Conservation (phyloP, 805 yeast genomes). For the Kazachstania psychrophila region DNA sequence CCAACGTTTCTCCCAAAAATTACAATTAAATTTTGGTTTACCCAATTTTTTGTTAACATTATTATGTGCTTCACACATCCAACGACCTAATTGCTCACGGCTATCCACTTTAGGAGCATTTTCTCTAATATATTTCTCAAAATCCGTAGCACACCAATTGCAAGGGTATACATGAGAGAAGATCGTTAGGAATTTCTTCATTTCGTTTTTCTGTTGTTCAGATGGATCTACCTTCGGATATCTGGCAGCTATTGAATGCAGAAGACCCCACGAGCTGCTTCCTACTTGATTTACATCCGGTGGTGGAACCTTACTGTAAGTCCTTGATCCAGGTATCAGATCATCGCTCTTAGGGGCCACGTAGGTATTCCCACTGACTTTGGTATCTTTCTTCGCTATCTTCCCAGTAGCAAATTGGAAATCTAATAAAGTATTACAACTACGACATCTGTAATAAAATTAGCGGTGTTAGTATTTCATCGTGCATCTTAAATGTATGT, state of each 20-base stretch:
- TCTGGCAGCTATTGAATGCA: constrained; percentile 83
- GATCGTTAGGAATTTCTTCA: constrained; percentile 56
- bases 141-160: constrained; percentile 86
- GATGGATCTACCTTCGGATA: constrained; percentile 64
- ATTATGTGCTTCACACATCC: constrained; percentile 95
- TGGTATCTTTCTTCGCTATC: constrained; percentile 3
- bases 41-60: constrained; percentile 82
- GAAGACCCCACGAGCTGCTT: constrained; percentile 80
- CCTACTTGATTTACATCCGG: constrained; percentile 82
- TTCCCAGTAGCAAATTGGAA: constrained; percentile 53
- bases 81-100: constrained; percentile 73
- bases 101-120: constrained; percentile 48
- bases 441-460: constrained; percentile 52
- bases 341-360: constrained; percentile 4
- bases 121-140: constrained; percentile 48
- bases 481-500: neutral
- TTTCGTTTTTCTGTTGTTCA: constrained; percentile 53
- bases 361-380: too few species aligned
- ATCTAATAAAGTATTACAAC: constrained; percentile 77
- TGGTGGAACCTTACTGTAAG: constrained; percentile 52
- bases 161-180: constrained; percentile 87
- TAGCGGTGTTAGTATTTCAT: neutral
- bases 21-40: constrained; percentile 78
- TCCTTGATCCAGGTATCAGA: constrained; percentile 20
- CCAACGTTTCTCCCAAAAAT: constrained; percentile 91